Conservation (phyloP, 129 eudicot genomes). For the Helichrysum umbraculigerum region DNA sequence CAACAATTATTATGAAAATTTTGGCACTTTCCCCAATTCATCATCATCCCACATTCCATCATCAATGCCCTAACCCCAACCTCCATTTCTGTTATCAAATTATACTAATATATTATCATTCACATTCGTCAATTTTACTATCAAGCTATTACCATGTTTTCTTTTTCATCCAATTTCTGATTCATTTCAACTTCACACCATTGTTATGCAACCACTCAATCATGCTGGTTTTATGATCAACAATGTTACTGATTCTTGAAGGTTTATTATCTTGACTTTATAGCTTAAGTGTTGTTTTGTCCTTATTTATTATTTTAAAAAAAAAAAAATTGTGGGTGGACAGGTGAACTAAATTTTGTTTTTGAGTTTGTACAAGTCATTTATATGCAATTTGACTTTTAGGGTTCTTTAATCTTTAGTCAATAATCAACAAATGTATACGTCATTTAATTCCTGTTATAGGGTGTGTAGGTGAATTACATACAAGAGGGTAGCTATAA, state of each 20-base stretch:
- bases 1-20: not conserved
- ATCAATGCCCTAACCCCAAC: slow-evolving; percentile 22
- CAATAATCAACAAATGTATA: not conserved
- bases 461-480: slow-evolving; percentile 4
- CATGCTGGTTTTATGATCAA: slow-evolving; percentile 14
- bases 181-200: slow-evolving; percentile 8
- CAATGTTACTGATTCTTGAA: slow-evolving; percentile 30
- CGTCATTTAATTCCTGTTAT: slow-evolving; percentile 1
- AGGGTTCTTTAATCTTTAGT: slow-evolving; percentile 14
- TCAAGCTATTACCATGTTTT: not conserved
- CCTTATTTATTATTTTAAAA: not conserved
- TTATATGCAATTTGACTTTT: slow-evolving; percentile 22
- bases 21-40: slow-evolving; percentile 23
- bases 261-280: slow-evolving; percentile 24
- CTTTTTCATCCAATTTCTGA: slow-evolving; percentile 19
- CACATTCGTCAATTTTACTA: slow-evolving; percentile 8
- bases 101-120: slow-evolving; percentile 2
- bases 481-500: slow-evolving; percentile 30
- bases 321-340: slow-evolving; percentile 45
- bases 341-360: slow-evolving; percentile 54
- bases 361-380: slow-evolving; percentile 38
- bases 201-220: not conserved
- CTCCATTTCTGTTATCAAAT: slow-evolving; percentile 20
- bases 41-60: slow-evolving; percentile 8
- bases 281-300: slow-evolving; percentile 6